Conservation (phyloP, 2,329 filamentous ascomycete genomes). For the Rhinocladiella mackenziei region DNA sequence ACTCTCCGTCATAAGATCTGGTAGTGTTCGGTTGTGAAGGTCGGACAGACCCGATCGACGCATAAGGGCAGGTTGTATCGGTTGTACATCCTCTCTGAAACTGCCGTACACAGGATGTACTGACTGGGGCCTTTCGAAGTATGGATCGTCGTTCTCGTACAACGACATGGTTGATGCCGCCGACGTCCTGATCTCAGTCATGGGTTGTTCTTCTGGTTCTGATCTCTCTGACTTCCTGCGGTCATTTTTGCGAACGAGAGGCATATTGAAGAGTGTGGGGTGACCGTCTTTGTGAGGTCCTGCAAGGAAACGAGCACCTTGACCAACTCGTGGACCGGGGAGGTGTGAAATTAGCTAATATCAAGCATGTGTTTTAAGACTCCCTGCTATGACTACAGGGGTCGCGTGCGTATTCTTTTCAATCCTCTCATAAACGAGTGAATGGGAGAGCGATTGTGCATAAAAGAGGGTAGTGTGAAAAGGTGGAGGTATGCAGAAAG, state of each 20-base stretch:
- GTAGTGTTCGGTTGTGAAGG: constrained; percentile 19
- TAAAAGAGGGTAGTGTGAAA: too few relatives aligned
- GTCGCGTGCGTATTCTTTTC: not conserved
- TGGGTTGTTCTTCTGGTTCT: constrained; percentile 12
- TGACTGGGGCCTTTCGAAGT: constrained; percentile 15
- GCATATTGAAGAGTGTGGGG: constrained; percentile 20
- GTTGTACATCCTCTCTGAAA: constrained; percentile 16
- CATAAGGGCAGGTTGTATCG: constrained; percentile 4
- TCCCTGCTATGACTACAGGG: not conserved
- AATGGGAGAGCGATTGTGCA: too few relatives aligned
- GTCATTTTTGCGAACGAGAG: constrained; percentile 25
- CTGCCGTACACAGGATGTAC: constrained; percentile 21
- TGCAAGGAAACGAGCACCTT: constrained; percentile 11
- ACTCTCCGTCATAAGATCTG: constrained; percentile 21
- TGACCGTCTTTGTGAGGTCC: constrained; percentile 7
- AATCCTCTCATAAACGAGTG: not conserved
- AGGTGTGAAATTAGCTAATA: constrained; percentile 10
- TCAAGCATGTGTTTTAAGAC: constrained; percentile 10
- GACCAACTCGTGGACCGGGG: constrained; percentile 13
- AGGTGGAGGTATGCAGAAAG: too few relatives aligned
- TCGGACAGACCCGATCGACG: constrained; percentile 15
- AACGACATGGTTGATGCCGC: constrained; percentile 14
- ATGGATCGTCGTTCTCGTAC: constrained; percentile 10
- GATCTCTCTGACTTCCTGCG: constrained; percentile 8
- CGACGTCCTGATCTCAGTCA: constrained; percentile 22